phyloP scores from a whole-genome alignment of 257 asterid genomes.

The Gentiana straminea region DNA sequence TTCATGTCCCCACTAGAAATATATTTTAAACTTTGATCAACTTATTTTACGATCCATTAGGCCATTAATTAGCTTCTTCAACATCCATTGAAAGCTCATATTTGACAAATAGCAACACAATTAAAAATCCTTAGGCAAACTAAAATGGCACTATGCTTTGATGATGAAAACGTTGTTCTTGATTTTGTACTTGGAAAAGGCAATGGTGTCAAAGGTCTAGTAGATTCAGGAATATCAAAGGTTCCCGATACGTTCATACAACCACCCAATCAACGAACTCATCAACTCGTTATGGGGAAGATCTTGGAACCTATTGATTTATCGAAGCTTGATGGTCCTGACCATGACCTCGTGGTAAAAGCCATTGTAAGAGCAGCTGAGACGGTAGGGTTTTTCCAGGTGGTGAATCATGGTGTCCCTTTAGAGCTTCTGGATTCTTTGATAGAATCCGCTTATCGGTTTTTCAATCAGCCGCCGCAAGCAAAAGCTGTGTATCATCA shows the following conservation, averaged over 20 bases:
- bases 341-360: slow-evolving; percentile 21
- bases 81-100: no score
- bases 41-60: no score
- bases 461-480: no score
- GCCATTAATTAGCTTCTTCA: no score
- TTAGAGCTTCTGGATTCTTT: slow-evolving; percentile 17
- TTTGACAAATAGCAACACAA: no score
- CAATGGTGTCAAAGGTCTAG: slow-evolving; percentile 28
- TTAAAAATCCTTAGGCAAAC: no score
- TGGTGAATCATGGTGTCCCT: slow-evolving; percentile 26
- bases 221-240: slow-evolving; percentile 18
- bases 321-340: slow-evolving; percentile 20
- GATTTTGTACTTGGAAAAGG: slow-evolving; percentile 20
- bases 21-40: no score
- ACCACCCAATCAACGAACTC: slow-evolving; percentile 22
- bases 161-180: slow-evolving; percentile 11
- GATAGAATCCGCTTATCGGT: slow-evolving; percentile 16
- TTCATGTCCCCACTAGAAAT: no score
- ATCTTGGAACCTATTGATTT: slow-evolving; percentile 18
- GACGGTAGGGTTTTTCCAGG: slow-evolving; percentile 30
- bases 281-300: not conserved
- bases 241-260: slow-evolving; percentile 20
- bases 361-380: slow-evolving; percentile 23
- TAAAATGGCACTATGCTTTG: slow-evolving; percentile 16
- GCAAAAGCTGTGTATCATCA: no score